A percentile compares a stretch with the other conserved stretches of the same genome.
These are phyloP conservation scores for Pythium brachiatum DNA, from an alignment of 352 stramenopile species.

Conservation along the genomic window DNA sequence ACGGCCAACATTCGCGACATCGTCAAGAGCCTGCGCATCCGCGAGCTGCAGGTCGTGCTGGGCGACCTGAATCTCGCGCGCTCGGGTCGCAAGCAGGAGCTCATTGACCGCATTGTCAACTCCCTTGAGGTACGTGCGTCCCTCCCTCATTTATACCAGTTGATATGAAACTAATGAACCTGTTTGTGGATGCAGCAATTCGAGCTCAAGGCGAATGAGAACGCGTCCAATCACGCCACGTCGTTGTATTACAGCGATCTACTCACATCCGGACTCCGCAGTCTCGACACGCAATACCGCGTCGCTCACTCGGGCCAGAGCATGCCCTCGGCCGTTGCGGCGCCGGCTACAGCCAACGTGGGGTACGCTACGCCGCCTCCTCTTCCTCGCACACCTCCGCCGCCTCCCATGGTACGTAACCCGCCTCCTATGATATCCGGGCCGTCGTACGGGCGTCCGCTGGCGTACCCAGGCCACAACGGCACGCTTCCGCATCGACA, in stretches of 20 bases:
- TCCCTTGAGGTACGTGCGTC: slow-evolving; percentile 62
- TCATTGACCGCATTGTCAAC: slow-evolving; percentile 69
- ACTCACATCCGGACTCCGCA: slow-evolving; percentile 38
- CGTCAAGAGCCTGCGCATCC: slow-evolving; percentile 62
- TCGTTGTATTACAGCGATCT: slow-evolving; percentile 59
- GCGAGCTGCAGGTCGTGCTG: slow-evolving; percentile 73
- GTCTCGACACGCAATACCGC: slow-evolving; percentile 45
- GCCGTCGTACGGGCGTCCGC: slow-evolving; percentile 12
- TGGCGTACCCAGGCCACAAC: slow-evolving; percentile 12
- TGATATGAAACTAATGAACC: neutral
- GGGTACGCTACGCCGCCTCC: slow-evolving; percentile 1
- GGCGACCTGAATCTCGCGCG: slow-evolving; percentile 64
- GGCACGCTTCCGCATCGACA: neutral
- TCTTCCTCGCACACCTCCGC: neutral
- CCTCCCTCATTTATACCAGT: neutral
- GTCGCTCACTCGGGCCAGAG: neutral
- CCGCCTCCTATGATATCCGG: neutral
- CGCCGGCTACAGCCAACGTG: neutral
- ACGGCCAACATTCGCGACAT: slow-evolving; percentile 36
- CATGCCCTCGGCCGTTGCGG: neutral
- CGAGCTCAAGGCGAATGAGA: slow-evolving; percentile 46
- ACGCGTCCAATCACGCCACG: slow-evolving; percentile 41
- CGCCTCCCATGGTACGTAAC: neutral
- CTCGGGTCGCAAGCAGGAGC: slow-evolving; percentile 72
- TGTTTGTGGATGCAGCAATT: slow-evolving; percentile 30